Base-by-base conservation (phyloP, 2,329 filamentous ascomycete species). In the Colletotrichum gigasporum region DNA sequence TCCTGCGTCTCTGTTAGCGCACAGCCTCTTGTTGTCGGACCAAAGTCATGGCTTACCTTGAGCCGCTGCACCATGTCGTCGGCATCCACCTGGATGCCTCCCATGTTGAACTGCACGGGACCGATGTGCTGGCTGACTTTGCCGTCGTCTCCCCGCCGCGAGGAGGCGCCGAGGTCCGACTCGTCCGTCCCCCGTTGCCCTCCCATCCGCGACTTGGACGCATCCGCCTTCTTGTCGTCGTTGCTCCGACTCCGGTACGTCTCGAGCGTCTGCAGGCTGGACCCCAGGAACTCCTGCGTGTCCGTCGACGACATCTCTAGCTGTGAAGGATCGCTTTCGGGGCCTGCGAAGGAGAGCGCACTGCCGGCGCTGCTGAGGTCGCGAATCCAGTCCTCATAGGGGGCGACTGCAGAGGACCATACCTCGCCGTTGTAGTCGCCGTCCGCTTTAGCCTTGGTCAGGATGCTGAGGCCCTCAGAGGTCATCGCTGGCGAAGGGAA, bases 61-160 rank as follows among this genome's bases (percentile, higher is more conserved):
- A 97, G 83, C 71, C 91, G 88, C 76, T 94, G 91, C 62, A 97
- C 80, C 91, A 96, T 96, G 72, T 97, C 94, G 73, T 97, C 94
- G 8, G 94, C 94, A 78, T 97, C 94, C 28, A 97, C 92, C 74
- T 97, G 94, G 67, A 99, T 97, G 55, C 96, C 96, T 41, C 96
- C 96, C 86, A 99, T 96, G 75, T 99, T 99, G 81, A 98, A 97
- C 74, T 97, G 94, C 68, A 97, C 94, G 0, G 94, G 94, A 0
- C 94, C 94, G 72, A 97, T 97, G 71, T 97, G 94, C 72, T 95
- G 92, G 70, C 89, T 90, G 57, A 86, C 82, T 67, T 78, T 81
- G 67, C 78, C 77, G n/a, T 74, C 69, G 42, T 79, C 67, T 71
- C 78, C 76, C 5, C 70, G 48, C n/a, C 71, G 70, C 20, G 71